Percentiles rank a stretch among this genome's conserved stretches.
phyloP scores from a whole-genome alignment of 768 basidiomycete genomes.

The Exidia glandulosa region DNA sequence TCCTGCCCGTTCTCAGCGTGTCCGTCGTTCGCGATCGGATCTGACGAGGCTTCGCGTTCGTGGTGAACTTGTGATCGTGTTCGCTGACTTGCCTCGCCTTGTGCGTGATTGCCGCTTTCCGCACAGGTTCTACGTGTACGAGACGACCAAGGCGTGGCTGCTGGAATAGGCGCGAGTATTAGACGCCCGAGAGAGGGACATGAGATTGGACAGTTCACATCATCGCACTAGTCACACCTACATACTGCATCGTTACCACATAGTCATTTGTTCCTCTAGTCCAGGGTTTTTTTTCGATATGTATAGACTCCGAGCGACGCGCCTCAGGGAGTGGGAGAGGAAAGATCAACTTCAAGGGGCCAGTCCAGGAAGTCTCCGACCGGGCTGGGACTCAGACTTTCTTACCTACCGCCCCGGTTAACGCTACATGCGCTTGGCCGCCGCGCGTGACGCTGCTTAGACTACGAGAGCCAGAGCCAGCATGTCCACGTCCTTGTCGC shows the following conservation, averaged over 20 bases:
- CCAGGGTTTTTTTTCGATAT: not conserved
- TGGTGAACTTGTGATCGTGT: not conserved
- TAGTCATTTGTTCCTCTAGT: not conserved
- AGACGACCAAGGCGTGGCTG: constrained; percentile 47
- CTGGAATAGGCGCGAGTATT: not conserved
- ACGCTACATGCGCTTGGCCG: too few species aligned
- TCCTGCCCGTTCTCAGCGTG: not conserved
- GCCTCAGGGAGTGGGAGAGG: too few species aligned
- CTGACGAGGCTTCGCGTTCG: not conserved
- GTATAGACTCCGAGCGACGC: not conserved
- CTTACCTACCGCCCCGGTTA: too few species aligned
- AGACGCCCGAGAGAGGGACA: not conserved
- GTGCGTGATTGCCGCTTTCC: not conserved
- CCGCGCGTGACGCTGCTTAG: too few species aligned
- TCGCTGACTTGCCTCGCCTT: not conserved
- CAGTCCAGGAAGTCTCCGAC: not conserved
- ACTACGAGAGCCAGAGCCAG: not conserved
- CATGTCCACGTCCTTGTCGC: not conserved
- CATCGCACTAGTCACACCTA: too few species aligned
- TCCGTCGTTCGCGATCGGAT: not conserved
- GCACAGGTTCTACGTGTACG: constrained; percentile 60
- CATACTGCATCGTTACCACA: not conserved
- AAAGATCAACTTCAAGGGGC: not conserved
- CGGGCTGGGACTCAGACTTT: too few species aligned
- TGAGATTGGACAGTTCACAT: too few species aligned